These are phyloP conservation scores for Candida morakotiae DNA, from an alignment of 805 yeast genomes.

Conservation along the genomic window DNA sequence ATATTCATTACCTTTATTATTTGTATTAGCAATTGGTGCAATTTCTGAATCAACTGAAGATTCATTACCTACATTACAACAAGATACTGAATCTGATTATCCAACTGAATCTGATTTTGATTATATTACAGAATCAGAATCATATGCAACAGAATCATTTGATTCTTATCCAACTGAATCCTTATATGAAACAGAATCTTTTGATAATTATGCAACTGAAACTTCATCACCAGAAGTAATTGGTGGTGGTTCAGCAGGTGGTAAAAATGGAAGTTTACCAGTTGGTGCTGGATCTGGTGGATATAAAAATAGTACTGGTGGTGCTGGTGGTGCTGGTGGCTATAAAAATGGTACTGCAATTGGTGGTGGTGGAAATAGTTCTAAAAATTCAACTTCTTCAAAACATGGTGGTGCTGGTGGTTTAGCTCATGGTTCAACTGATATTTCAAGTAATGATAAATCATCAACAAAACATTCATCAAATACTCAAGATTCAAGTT, in stretches of 20 bases:
- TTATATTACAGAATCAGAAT: neutral
- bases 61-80: neutral
- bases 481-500: neutral
- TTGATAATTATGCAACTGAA: neutral
- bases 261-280: neutral
- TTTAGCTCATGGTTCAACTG: neutral
- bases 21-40: neutral
- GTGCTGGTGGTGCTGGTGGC: constrained; percentile 1
- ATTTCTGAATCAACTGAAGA: neutral
- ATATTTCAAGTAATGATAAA: neutral
- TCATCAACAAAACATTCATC: neutral
- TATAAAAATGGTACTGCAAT: neutral
- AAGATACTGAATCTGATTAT: neutral
- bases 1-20: neutral
- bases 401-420: neutral
- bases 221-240: neutral
- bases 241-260: neutral
- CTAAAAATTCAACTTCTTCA: constrained; percentile 1
- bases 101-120: neutral
- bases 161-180: constrained; percentile 2
- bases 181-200: neutral
- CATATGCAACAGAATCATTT: neutral
- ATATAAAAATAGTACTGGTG: neutral
- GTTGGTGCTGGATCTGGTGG: neutral
- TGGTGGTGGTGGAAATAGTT: no score